A percentile compares a stretch with the other conserved stretches of the same genome.
These are phyloP conservation scores for Yueomyces sp. DNA, from an alignment of 805 yeast genomes.

Conservation along the genomic window DNA sequence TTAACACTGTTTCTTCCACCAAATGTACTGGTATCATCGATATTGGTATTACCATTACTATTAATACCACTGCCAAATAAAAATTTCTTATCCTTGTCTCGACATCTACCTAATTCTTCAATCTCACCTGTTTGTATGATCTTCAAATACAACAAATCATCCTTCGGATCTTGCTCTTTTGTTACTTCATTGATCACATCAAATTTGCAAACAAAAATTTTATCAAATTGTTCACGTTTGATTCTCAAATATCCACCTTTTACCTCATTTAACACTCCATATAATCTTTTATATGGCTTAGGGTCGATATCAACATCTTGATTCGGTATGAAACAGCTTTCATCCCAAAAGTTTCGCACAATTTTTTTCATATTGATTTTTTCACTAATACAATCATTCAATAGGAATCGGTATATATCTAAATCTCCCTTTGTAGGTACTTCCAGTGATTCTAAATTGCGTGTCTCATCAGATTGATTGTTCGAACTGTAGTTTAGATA, in stretches of 20 bases:
- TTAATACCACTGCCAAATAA: background rate
- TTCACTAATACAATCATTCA: constrained; percentile 7
- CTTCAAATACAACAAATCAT: constrained; percentile 11
- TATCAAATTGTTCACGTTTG: constrained; percentile 16
- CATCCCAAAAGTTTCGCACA: constrained; percentile 6
- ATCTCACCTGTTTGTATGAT: constrained; percentile 23
- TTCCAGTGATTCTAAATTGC: constrained; percentile 1
- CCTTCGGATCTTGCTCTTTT: constrained; percentile 9
- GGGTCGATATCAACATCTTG: background rate
- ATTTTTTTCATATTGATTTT: constrained; percentile 4
- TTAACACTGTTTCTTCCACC: too few species aligned
- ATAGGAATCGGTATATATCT: constrained; percentile 16
- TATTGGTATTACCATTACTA: constrained; percentile 4
- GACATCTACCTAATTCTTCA: constrained; percentile 24
- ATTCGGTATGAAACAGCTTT: background rate
- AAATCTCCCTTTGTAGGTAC: constrained; percentile 12
- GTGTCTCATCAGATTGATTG: too few species aligned
- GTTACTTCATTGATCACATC: background rate
- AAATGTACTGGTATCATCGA: too few species aligned
- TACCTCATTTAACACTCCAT: constrained; percentile 10
- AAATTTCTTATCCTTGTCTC: constrained; percentile 1
- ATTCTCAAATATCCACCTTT: constrained; percentile 26
- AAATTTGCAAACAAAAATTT: constrained; percentile 2
- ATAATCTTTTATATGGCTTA: constrained; percentile 7
- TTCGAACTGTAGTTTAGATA: background rate